Percentiles rank a stretch among this genome's conserved stretches.
Conservation (phyloP, 1,284 basidiomycete genomes). For the Ganoderma boninense region DNA sequence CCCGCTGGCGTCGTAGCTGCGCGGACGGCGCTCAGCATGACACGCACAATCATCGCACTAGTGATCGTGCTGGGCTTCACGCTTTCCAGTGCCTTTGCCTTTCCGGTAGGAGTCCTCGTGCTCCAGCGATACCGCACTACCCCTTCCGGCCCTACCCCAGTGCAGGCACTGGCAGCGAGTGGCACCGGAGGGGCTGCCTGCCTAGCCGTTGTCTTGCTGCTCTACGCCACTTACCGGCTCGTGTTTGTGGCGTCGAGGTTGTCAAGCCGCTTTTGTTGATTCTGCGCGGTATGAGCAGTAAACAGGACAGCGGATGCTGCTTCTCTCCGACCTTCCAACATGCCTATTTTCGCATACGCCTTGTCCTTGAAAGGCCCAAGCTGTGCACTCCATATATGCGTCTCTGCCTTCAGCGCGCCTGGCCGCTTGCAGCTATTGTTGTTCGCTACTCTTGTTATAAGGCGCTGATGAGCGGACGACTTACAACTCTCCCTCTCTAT, state of each 20-base stretch:
- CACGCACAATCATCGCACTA: neutral
- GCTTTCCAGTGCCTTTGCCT: conserved; percentile 2
- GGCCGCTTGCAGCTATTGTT: too few species aligned
- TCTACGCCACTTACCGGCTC: neutral
- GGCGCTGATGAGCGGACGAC: neutral
- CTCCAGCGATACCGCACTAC: neutral
- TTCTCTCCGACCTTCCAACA: neutral
- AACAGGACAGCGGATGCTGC: neutral
- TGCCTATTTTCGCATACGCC: too few species aligned
- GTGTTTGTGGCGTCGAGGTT: neutral
- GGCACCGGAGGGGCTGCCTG: neutral
- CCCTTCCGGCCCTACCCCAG: neutral
- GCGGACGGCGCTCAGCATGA: neutral
- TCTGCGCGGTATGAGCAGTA: neutral
- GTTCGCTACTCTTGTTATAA: too few species aligned
- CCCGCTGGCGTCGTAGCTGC: neutral
- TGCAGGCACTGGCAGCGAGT: neutral
- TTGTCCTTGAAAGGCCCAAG: neutral
- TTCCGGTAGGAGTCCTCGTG: neutral
- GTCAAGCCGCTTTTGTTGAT: neutral
- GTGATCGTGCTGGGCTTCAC: neutral
- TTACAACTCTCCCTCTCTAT: neutral
- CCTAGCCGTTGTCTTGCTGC: neutral
- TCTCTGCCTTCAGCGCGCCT: too few species aligned
- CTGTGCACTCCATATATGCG: conserved; percentile 1